Evolutionary conservation across 2,329 filamentous ascomycete genomes (phyloP), one percentile per base, ranked within the genome.

Genomic region (Rhynchosporium graminicola): DNA sequence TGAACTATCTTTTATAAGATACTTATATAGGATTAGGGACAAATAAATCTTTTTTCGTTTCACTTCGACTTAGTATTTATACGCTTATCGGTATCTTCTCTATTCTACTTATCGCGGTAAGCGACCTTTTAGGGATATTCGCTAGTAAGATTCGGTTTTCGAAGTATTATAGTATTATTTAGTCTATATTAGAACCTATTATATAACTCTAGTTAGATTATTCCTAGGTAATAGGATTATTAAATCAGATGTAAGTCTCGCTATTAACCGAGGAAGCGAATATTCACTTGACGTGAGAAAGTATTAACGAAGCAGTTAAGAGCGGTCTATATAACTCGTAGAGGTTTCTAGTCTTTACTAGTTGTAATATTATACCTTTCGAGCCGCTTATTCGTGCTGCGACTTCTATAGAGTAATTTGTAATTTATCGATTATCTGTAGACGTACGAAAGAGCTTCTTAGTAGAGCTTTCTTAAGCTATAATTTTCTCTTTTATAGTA

Each of bases 121-220:
- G 59, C 46, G 54, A 64, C 36, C 31, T 64, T 31, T 50, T 64
- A 15, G 51, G 59, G 43, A 61, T 64, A 52, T 64, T 61, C 43
- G 50, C 60, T 56, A 45, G 63, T 13, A 60, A 60, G 33, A 63
- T 65, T 55, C 51, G 59, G 54, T 64, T 61, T 55, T 64, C 55
- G 15, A 40, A 66, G 54, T 40, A 60, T 48, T 59, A n/a, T 38
- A 59, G 60, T 59, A 26, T 60, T 62, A 31, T 55, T 9, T 20
- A 62, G 51, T 47, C 55, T 48, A 50, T 64, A 62, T 13, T 43
- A 26, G 55, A 62, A 57, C 62, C 33, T 57, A 64, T 47, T 60
- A 42, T 15, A 45, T 51, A 64, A 60, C 61, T 66, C 60, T 66
- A n/a, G 62, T 61, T 66, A 28, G 51, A 66, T 50, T 64, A 66